phyloP scores from a whole-genome alignment of 345 rosid genomes.

The Mangifera indica region DNA sequence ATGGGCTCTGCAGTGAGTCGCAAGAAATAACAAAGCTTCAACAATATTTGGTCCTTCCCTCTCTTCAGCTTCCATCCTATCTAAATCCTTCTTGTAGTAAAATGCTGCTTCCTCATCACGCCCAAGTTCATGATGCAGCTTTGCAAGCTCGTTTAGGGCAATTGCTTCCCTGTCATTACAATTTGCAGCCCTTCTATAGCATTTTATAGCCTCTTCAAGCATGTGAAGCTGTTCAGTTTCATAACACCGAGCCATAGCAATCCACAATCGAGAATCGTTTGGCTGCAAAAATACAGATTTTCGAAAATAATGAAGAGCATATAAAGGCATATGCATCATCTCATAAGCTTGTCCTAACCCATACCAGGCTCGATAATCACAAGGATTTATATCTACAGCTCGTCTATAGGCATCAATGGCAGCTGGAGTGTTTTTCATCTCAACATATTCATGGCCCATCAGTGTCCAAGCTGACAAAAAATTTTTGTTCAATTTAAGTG shows the following conservation, averaged over 20 bases:
- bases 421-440: conserved; percentile 96
- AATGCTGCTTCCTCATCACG: conserved; percentile 81
- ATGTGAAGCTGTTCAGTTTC: conserved; percentile 81
- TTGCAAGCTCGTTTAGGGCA: conserved; percentile 83
- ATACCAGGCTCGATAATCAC: conserved; percentile 96
- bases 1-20: conserved; percentile 61
- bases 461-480: conserved; percentile 96
- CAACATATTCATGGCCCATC: conserved; percentile 95
- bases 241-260: conserved; percentile 96
- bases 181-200: conserved; percentile 82
- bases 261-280: conserved; percentile 89
- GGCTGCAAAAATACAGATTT: conserved; percentile 91
- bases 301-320: conserved; percentile 91
- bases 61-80: conserved; percentile 94
- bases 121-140: conserved; percentile 68
- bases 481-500: conserved; percentile 86
- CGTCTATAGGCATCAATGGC: conserved; percentile 94
- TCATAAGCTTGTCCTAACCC: conserved; percentile 97
- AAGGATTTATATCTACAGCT: conserved; percentile 87
- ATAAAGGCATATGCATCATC: conserved; percentile 91
- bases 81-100: conserved; percentile 85
- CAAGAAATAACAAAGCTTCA: conserved; percentile 84
- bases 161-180: conserved; percentile 89
- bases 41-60: conserved; percentile 89
- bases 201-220: conserved; percentile 93